Percentiles rank a stretch among this genome's conserved stretches.
phyloP scores from a whole-genome alignment of 2,329 filamentous ascomycete genomes.

The Cladophialophora chaetospira region DNA sequence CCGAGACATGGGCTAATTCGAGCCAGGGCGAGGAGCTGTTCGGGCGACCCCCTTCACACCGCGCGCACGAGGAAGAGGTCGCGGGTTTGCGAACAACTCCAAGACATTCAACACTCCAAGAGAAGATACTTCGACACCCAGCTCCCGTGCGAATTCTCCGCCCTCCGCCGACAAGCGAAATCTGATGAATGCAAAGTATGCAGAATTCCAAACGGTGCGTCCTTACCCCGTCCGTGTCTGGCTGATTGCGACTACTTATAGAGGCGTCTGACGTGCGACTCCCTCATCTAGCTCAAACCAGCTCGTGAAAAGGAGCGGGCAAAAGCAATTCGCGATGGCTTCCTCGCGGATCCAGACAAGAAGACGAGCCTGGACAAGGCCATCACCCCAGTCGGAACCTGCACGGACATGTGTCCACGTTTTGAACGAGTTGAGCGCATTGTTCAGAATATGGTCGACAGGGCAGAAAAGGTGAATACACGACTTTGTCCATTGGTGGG shows the following conservation, averaged over 20 bases:
- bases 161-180: slow-evolving; percentile 22
- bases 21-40: slow-evolving; percentile 23
- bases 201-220: slow-evolving; percentile 31
- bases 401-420: slow-evolving; percentile 66
- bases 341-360: slow-evolving; percentile 62
- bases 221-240: slow-evolving; percentile 10
- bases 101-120: slow-evolving; percentile 26
- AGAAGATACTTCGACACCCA: slow-evolving; percentile 17
- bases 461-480: slow-evolving; percentile 57
- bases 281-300: slow-evolving; percentile 48
- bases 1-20: slow-evolving; percentile 1
- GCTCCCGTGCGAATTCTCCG: slow-evolving; percentile 22
- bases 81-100: slow-evolving; percentile 23
- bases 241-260: slow-evolving; percentile 27
- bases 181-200: slow-evolving; percentile 24
- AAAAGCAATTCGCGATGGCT: slow-evolving; percentile 54
- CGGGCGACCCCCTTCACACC: slow-evolving; percentile 7
- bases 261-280: slow-evolving; percentile 34
- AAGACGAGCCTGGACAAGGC: slow-evolving; percentile 62
- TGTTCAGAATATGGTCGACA: slow-evolving; percentile 63
- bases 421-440: slow-evolving; percentile 64
- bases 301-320: slow-evolving; percentile 53
- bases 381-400: slow-evolving; percentile 63
- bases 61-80: slow-evolving; percentile 19
- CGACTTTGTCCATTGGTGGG: background rate